Evolutionary conservation across 2,329 filamentous ascomycete species (phyloP).

Genomic region (Cordyceps militaris): DNA sequence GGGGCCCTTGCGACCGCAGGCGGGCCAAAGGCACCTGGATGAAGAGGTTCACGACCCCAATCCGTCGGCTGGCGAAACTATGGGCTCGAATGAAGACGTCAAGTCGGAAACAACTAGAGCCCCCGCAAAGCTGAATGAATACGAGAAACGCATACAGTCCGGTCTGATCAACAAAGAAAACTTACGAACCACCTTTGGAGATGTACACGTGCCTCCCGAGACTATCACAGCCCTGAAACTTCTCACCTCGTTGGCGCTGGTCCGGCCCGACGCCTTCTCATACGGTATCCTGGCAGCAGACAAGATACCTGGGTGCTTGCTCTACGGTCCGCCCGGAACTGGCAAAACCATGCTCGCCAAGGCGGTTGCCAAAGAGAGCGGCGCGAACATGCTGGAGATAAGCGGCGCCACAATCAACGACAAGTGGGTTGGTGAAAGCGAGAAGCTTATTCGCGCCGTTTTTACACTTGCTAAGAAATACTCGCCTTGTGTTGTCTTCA

Average conservation of each 20-base stretch:
- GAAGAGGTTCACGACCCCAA: constrained; percentile 22
- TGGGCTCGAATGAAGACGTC: constrained; percentile 23
- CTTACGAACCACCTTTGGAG: constrained; percentile 78
- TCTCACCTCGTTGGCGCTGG: constrained; percentile 77
- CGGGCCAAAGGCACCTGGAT: constrained; percentile 25
- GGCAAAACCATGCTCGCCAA: constrained; percentile 66
- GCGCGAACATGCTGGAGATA: constrained; percentile 74
- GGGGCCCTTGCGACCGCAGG: constrained; percentile 26
- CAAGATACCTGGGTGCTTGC: constrained; percentile 78
- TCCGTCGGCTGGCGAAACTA: constrained; percentile 20
- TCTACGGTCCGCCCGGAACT: constrained; percentile 83
- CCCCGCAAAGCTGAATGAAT: constrained; percentile 53
- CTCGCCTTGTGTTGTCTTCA: constrained; percentile 87
- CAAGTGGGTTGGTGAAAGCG: constrained; percentile 92
- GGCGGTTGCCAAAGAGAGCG: constrained; percentile 60
- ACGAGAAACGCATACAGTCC: constrained; percentile 75
- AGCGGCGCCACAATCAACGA: constrained; percentile 89
- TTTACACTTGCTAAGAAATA: constrained; percentile 89
- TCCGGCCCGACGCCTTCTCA: constrained; percentile 87
- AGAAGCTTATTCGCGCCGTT: constrained; percentile 91
- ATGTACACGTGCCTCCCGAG: constrained; percentile 75
- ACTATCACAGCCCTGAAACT: constrained; percentile 85
- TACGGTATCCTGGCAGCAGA: constrained; percentile 91
- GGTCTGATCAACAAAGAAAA: constrained; percentile 76
- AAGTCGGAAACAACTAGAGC: constrained; percentile 20